phyloP scores from a whole-genome alignment of 2,329 filamentous ascomycete genomes.

The Scytalidium lignicola region DNA sequence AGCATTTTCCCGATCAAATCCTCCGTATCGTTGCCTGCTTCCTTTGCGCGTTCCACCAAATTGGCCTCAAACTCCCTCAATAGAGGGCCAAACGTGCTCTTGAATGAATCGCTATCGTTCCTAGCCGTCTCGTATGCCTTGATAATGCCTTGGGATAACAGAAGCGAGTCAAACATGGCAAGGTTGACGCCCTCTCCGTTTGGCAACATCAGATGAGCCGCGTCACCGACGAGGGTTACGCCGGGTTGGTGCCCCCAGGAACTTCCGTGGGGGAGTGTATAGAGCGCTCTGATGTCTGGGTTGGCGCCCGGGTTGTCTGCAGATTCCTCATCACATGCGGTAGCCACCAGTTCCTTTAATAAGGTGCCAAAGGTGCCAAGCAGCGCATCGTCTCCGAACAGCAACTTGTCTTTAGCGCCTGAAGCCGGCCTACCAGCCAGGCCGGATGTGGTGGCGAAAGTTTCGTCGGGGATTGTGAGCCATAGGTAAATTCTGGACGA shows the following conservation, averaged over 20 bases:
- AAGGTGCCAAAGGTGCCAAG: slow-evolving; percentile 20
- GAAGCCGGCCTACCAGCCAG: slow-evolving; percentile 9
- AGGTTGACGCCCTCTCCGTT: slow-evolving; percentile 42
- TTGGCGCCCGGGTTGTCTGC: slow-evolving; percentile 3
- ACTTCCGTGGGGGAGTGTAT: slow-evolving; percentile 6
- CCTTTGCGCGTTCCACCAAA: slow-evolving; percentile 2
- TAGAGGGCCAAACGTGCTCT: slow-evolving; percentile 1
- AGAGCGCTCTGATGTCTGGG: slow-evolving; percentile 20
- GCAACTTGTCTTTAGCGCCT: slow-evolving; percentile 14
- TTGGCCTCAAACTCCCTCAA: slow-evolving; percentile 2
- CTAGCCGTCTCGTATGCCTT: slow-evolving; percentile 9
- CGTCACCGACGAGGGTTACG: slow-evolving; percentile 43
- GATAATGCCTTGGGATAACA: slow-evolving; percentile 27
- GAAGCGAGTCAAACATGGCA: slow-evolving; percentile 40
- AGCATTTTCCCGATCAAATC: slow-evolving; percentile 2
- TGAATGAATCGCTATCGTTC: slow-evolving; percentile 1
- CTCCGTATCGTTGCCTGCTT: neutral
- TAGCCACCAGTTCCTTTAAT: slow-evolving; percentile 22
- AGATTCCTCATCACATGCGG: slow-evolving; percentile 20
- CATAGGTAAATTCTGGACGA: slow-evolving; percentile 20
- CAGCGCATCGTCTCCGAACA: slow-evolving; percentile 13
- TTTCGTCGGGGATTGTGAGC: slow-evolving; percentile 21
- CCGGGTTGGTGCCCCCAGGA: slow-evolving; percentile 33
- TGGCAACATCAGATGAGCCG: slow-evolving; percentile 41
- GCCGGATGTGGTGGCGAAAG: slow-evolving; percentile 10